Base-by-base conservation (phyloP, 192 early-diverging fungal genomes). In the Dissophora ornata region DNA sequence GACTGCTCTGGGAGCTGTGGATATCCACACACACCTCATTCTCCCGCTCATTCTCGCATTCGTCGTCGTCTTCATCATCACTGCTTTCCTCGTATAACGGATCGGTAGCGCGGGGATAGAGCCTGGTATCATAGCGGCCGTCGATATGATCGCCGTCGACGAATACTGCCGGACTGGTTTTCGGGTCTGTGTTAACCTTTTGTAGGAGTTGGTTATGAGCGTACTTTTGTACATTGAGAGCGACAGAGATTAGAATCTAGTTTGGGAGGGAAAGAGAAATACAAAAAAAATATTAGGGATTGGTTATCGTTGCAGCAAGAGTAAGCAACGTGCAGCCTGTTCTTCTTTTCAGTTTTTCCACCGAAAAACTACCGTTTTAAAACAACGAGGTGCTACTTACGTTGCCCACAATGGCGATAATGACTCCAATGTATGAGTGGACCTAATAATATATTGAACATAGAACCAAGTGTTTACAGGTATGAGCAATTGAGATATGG, bases 161-260 rank as follows among this genome's bases (percentile, higher is more conserved):
- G 6, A 44, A 32, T 18, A 26, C 36, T 19, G 56, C 32, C 22
- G 45, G 52, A 6, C 29, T 67, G 2, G 52, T 48, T 6, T 15
- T 19, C 26, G 53, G 24, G 19, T 18, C 38, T 3, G 73, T n/a
- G n/a, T n/a, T n/a, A n/a, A n/a, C n/a, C n/a, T n/a, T n/a, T n/a
- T n/a, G 57, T 46, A 83, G 57, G 22, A 80, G 49, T 28, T 84
- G 75, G 64, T 82, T 82, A 30, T 82, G 81, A 18, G 89, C 90
- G 44, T 84, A 77, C 56, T 92, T 92, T 74, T 92, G 91, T 21
- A 92, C 60, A 67, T 92, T 92, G 36, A 92, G 81, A 1, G 90
- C 90, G 6, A 88, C 71, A 4, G 90, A 91, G 24, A 92, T 92
- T 22, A 88, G 77, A 54, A 87, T 81, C 87, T 88, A 64, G 34